Conservation (phyloP, 768 basidiomycete genomes). For the Leccinum obscurum region DNA sequence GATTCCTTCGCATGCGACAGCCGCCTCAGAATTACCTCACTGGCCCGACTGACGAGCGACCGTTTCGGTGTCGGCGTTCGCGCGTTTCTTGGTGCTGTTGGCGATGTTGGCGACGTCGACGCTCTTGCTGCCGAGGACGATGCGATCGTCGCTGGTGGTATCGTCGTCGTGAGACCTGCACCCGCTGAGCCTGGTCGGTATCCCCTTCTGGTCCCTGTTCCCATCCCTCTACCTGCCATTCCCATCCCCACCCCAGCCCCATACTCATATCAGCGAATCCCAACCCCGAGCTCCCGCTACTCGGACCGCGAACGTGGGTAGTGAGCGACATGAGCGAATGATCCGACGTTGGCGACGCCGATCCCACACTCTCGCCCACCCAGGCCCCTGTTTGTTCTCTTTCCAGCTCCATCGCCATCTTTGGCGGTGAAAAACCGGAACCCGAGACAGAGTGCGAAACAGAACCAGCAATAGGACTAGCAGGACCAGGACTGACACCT, state of each 20-base stretch:
- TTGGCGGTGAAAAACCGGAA: neutral
- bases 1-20: constrained; percentile 18
- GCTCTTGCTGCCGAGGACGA: too few species aligned
- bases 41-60: constrained; percentile 10
- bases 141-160: too few species aligned
- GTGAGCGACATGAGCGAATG: constrained; percentile 21
- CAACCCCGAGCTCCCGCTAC: neutral
- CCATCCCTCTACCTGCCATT: neutral
- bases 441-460: neutral
- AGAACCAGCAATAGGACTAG: neutral
- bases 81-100: neutral
- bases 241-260: neutral
- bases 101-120: neutral
- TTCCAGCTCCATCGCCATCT: neutral
- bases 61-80: neutral
- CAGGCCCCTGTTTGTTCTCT: neutral
- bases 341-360: constrained; percentile 11
- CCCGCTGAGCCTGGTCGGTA: constrained; percentile 28
- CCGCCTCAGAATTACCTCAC: constrained; percentile 27
- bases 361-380: neutral
- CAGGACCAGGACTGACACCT: neutral
- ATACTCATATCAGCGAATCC: neutral
- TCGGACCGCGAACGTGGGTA: constrained; percentile 6
- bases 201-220: neutral
- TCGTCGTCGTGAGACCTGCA: constrained; percentile 20